These are phyloP conservation scores for Erythrophleum fordii DNA, from an alignment of 306 rosid genomes.

Conservation along the genomic window DNA sequence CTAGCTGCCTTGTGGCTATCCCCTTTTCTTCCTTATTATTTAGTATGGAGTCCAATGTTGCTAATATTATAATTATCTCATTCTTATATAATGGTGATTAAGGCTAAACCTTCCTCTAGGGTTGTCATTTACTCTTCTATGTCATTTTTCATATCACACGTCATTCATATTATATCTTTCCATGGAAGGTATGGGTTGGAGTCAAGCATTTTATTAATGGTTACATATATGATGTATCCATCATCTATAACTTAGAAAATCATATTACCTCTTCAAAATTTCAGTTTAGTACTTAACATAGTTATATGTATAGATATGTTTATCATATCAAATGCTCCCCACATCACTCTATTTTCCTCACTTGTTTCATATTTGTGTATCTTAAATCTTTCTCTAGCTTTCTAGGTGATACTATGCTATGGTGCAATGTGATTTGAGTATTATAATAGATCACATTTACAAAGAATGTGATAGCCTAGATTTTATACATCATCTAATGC, in stretches of 20 bases:
- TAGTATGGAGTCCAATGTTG: background rate
- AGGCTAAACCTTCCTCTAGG: background rate
- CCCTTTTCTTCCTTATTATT: background rate
- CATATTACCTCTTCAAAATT: conserved; percentile 1
- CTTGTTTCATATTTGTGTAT: background rate
- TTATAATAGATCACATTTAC: background rate
- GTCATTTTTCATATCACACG: background rate
- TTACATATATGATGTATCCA: conserved; percentile 1
- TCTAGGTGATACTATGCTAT: conserved; percentile 36
- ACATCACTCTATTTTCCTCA: background rate
- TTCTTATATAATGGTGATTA: conserved; percentile 13
- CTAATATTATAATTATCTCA: background rate
- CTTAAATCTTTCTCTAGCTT: conserved; percentile 16
- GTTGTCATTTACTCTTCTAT: background rate
- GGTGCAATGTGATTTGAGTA: no score
- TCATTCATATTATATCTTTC: no score
- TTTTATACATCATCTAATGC: conserved; percentile 71
- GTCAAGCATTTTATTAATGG: background rate
- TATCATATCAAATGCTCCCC: background rate
- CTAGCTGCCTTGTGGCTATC: background rate
- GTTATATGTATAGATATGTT: no score
- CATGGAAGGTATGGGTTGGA: background rate
- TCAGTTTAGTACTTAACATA: background rate
- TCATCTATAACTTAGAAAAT: background rate
- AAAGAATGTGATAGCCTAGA: conserved; percentile 79